These are phyloP conservation scores for Dictyostelium intermedium DNA, from an alignment of 78 protist genomes.

Conservation along the genomic window DNA sequence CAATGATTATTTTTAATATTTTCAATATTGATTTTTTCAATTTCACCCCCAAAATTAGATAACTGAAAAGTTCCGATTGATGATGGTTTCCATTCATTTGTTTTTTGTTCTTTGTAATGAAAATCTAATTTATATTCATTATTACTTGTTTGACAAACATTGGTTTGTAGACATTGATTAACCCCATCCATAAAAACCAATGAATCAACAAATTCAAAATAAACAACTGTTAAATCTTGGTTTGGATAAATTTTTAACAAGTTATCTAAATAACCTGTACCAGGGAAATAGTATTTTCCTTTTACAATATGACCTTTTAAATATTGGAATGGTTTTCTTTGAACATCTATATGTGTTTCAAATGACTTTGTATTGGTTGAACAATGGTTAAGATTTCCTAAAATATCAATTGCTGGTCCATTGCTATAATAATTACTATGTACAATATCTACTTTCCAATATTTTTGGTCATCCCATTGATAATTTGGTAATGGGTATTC, in stretches of 20 bases:
- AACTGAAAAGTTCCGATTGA: background rate
- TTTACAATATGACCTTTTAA: background rate
- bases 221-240: background rate
- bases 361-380: background rate
- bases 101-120: background rate
- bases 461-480: background rate
- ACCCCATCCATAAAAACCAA: background rate
- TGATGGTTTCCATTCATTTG: background rate
- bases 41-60: background rate
- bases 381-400: background rate
- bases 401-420: background rate
- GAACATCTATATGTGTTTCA: background rate
- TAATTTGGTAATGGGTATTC: background rate
- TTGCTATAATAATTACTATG: background rate
- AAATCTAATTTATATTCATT: background rate
- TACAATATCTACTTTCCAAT: background rate
- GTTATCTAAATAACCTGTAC: background rate
- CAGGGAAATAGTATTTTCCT: background rate
- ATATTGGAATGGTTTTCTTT: background rate
- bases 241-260: background rate
- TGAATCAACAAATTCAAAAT: background rate
- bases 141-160: background rate
- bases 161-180: background rate
- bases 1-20: background rate
- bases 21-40: background rate